Evolutionary conservation across 208 protist genomes (phyloP).

Genomic region (Herpetomonas samuelpessoai): DNA sequence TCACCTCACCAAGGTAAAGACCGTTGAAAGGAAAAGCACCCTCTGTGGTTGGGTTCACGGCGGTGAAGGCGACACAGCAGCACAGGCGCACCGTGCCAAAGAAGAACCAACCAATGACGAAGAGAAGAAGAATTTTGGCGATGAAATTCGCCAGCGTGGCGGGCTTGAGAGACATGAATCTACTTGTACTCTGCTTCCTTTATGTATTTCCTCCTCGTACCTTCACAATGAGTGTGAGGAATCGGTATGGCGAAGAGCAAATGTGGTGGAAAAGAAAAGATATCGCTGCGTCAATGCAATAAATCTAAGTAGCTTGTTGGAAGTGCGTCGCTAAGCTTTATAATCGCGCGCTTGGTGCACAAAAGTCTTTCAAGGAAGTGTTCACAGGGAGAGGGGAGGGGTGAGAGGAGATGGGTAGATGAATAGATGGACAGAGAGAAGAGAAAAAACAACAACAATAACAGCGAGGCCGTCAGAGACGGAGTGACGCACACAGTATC

Average conservation of each 20-base stretch:
- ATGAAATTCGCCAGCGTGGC: constrained; percentile 1
- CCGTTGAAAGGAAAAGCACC: constrained; percentile 37
- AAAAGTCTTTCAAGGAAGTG: too few species aligned
- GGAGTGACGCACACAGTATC: too few species aligned
- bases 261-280: too few species aligned
- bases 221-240: too few species aligned
- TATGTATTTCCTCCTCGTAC: constrained; percentile 11
- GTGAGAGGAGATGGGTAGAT: background rate
- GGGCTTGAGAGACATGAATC: background rate
- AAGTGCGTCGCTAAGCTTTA: too few species aligned
- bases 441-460: background rate
- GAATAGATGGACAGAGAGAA: background rate
- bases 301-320: too few species aligned
- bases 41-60: constrained; percentile 37
- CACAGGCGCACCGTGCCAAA: constrained; percentile 55
- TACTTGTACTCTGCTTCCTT: constrained; percentile 5
- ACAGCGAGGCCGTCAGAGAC: background rate
- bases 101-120: constrained; percentile 48
- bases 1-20: constrained; percentile 43
- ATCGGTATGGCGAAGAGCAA: too few species aligned
- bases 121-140: constrained; percentile 36
- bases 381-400: background rate
- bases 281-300: too few species aligned
- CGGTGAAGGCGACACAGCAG: constrained; percentile 73
- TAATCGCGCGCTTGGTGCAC: too few species aligned